Percentiles rank a stretch among this genome's conserved stretches.
phyloP scores from a whole-genome alignment of 2,329 filamentous ascomycete species.

The Acrodontium crateriforme region DNA sequence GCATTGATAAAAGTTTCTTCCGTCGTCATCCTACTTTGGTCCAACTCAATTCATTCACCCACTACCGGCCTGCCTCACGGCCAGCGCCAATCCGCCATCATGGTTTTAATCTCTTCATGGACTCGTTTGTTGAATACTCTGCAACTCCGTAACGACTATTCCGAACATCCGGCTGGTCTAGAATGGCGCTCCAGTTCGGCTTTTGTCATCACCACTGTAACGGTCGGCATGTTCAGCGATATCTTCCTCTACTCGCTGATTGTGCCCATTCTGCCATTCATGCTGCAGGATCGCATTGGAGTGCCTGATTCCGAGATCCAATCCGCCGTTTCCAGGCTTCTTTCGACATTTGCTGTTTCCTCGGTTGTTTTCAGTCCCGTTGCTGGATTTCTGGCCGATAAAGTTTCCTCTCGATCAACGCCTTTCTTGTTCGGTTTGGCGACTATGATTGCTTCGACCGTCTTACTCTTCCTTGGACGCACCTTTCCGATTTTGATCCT shows the following conservation, averaged over 20 bases:
- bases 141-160: constrained; percentile 22
- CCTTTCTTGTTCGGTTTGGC: constrained; percentile 45
- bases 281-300: constrained; percentile 38
- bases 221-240: constrained; percentile 42
- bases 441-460: constrained; percentile 39
- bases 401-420: constrained; percentile 36
- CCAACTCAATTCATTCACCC: neutral
- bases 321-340: constrained; percentile 37
- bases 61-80: constrained; percentile 7
- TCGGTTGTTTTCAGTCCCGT: constrained; percentile 38
- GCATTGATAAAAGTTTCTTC: too few relatives aligned
- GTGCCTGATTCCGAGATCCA: constrained; percentile 38
- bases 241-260: constrained; percentile 47
- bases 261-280: constrained; percentile 44
- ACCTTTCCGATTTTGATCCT: constrained; percentile 35
- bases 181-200: constrained; percentile 43
- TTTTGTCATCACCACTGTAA: constrained; percentile 46
- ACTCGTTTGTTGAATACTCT: constrained; percentile 19
- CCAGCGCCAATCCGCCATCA: too few relatives aligned
- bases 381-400: constrained; percentile 43
- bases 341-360: constrained; percentile 42
- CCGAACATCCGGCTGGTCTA: constrained; percentile 24
- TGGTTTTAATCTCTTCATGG: constrained; percentile 4
- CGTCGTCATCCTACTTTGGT: constrained; percentile 1
- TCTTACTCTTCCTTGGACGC: constrained; percentile 39